Conservation (phyloP, 208 protist genomes). For the Leptomonas pyrrhocoris region DNA sequence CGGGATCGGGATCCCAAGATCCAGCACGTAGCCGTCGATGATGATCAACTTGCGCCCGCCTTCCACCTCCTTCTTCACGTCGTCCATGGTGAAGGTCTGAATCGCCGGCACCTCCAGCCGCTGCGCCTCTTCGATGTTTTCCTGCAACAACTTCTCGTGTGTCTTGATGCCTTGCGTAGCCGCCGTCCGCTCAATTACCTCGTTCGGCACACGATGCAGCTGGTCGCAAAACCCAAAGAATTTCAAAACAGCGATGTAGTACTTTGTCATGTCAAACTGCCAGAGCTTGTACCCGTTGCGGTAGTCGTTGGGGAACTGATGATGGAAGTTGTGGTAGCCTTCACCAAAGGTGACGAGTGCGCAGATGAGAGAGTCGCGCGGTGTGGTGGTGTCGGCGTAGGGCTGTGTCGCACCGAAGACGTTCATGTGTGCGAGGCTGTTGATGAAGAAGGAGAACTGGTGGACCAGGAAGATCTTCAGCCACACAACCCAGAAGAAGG, state of each 20-base stretch:
- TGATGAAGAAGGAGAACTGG: conserved; percentile 92
- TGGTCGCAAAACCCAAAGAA: conserved; percentile 65
- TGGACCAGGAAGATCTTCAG: conserved; percentile 74
- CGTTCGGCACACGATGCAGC: conserved; percentile 53
- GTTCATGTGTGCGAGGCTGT: conserved; percentile 82
- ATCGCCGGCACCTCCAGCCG: conserved; percentile 39
- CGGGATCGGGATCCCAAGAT: conserved; percentile 54
- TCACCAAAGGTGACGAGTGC: conserved; percentile 83
- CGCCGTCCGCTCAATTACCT: conserved; percentile 43
- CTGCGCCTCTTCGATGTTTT: conserved; percentile 33
- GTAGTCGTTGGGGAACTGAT: conserved; percentile 91
- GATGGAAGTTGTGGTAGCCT: conserved; percentile 94
- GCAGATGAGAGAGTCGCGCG: conserved; percentile 76
- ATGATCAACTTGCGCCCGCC: conserved; percentile 64
- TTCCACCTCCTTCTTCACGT: conserved; percentile 52
- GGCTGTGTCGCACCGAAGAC: conserved; percentile 59
- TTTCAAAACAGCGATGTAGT: conserved; percentile 57
- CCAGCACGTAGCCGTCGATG: conserved; percentile 64
- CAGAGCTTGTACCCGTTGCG: conserved; percentile 79
- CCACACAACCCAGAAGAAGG: conserved; percentile 78
- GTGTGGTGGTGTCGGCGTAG: conserved; percentile 70
- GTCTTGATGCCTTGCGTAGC: conserved; percentile 35
- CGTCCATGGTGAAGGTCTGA: conserved; percentile 53
- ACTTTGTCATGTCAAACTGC: conserved; percentile 89
- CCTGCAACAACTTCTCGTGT: conserved; percentile 33